Evolutionary conservation across 164 flowering plant genomes (phyloP).

Genomic region (Piper betle): DNA sequence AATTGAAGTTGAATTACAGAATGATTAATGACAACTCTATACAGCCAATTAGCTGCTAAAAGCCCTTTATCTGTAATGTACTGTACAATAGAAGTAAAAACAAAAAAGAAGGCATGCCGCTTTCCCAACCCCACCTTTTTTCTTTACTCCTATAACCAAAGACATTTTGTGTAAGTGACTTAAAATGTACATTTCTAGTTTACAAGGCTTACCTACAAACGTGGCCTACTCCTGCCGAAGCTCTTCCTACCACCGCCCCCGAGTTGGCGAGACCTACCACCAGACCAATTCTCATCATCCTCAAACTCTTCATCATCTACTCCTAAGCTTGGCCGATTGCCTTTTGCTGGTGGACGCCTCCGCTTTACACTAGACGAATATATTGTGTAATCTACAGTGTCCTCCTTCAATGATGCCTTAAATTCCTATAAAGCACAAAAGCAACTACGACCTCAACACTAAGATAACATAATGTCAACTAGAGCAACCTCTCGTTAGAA

Average conservation of each 20-base stretch:
- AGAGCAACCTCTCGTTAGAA: neutral
- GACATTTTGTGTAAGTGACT: neutral
- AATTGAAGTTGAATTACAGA: no score
- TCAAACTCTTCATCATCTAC: conserved; percentile 34
- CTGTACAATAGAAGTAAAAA: conserved; percentile 1
- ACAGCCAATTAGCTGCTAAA: no score
- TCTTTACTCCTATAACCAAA: neutral
- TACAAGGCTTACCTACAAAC: conserved; percentile 11
- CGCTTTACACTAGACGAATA: conserved; percentile 67
- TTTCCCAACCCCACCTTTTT: neutral
- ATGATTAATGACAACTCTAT: no score
- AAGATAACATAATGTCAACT: neutral
- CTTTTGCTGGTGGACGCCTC: conserved; percentile 60
- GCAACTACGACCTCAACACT: neutral
- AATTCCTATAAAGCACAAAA: conserved; percentile 39
- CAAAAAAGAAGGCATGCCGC: neutral
- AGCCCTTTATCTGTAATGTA: neutral
- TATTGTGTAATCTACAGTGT: conserved; percentile 64
- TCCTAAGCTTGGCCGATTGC: conserved; percentile 24
- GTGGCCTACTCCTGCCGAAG: conserved; percentile 30
- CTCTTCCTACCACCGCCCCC: conserved; percentile 32
- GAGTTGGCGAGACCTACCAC: conserved; percentile 25
- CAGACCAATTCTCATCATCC: conserved; percentile 27
- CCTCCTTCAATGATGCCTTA: conserved; percentile 76
- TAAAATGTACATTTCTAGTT: conserved; percentile 8